Evolutionary conservation across 306 rosid species (phyloP).

Genomic region (Prosopis cineraria): DNA sequence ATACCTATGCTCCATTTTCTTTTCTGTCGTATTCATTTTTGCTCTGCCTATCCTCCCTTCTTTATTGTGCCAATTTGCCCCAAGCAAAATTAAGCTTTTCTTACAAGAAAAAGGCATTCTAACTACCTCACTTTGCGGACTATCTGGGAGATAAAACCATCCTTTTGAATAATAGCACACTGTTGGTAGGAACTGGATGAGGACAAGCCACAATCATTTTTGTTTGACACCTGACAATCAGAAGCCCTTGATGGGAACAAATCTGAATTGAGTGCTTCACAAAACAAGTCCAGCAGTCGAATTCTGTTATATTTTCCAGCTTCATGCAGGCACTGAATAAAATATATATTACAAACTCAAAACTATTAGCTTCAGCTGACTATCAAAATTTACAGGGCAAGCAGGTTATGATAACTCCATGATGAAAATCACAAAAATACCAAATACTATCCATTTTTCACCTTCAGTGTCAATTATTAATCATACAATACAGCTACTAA

Average conservation of each 20-base stretch:
- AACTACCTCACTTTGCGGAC: slow-evolving; percentile 70
- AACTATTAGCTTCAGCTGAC: slow-evolving; percentile 16
- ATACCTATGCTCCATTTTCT: background rate
- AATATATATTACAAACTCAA: slow-evolving; percentile 34
- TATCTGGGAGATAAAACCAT: slow-evolving; percentile 57
- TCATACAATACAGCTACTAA: slow-evolving; percentile 4
- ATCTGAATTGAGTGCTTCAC: slow-evolving; percentile 80
- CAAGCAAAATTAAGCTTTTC: slow-evolving; percentile 21
- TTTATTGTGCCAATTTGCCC: slow-evolving; percentile 16
- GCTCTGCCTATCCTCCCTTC: slow-evolving; percentile 22
- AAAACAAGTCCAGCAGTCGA: slow-evolving; percentile 72
- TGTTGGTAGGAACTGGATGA: slow-evolving; percentile 45
- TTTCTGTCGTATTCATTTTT: background rate
- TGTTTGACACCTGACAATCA: slow-evolving; percentile 39
- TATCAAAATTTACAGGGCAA: slow-evolving; percentile 21
- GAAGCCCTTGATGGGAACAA: slow-evolving; percentile 45
- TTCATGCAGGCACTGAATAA: slow-evolving; percentile 80
- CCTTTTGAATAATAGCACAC: slow-evolving; percentile 45
- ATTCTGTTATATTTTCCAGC: slow-evolving; percentile 70
- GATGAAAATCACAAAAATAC: slow-evolving; percentile 11
- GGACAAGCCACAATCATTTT: slow-evolving; percentile 46
- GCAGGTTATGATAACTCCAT: background rate
- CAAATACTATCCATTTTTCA: slow-evolving; percentile 11
- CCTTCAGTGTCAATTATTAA: background rate
- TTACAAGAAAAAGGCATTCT: slow-evolving; percentile 12